These are phyloP conservation scores for Colletotrichum eleusines DNA, from an alignment of 2,329 filamentous ascomycete genomes.

Conservation along the genomic window DNA sequence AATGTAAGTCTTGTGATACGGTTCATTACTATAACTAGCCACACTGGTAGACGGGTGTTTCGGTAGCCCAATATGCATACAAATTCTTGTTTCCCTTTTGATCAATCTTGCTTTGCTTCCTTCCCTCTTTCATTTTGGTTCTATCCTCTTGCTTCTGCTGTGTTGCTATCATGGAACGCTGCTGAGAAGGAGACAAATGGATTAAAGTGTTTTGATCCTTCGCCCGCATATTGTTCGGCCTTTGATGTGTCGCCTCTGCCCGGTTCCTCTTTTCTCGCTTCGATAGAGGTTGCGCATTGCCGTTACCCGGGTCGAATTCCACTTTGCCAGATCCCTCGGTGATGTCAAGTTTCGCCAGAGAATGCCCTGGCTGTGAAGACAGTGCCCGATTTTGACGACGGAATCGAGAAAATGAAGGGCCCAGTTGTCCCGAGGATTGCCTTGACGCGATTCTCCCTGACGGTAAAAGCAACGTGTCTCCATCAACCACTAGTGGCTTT, in stretches of 20 bases:
- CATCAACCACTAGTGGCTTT: conserved; percentile 40
- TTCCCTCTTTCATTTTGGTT: conserved; percentile 40
- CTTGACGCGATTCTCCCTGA: conserved; percentile 53
- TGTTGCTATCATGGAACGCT: conserved; percentile 46
- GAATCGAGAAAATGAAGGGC: not conserved
- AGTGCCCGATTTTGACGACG: not conserved
- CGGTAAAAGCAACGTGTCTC: conserved; percentile 50
- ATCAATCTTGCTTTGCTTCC: conserved; percentile 42
- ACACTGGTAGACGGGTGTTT: conserved; percentile 40
- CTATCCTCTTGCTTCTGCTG: conserved; percentile 48
- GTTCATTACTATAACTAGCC: not conserved
- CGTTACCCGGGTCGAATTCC: not conserved
- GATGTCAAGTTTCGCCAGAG: not conserved
- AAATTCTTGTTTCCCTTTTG: conserved; percentile 45
- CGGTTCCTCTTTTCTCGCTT: conserved; percentile 36
- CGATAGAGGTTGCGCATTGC: conserved; percentile 9
- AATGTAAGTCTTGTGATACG: no score
- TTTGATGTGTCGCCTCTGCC: conserved; percentile 40
- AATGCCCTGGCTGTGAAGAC: not conserved
- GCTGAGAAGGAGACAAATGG: conserved; percentile 47
- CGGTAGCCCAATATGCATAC: conserved; percentile 44
- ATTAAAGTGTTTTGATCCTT: conserved; percentile 46
- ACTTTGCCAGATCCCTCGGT: not conserved
- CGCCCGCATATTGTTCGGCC: conserved; percentile 45
- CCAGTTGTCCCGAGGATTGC: conserved; percentile 37